Evolutionary conservation across 805 yeast genomes (phyloP).

Genomic region (Zygosaccharomyces bisporus): DNA sequence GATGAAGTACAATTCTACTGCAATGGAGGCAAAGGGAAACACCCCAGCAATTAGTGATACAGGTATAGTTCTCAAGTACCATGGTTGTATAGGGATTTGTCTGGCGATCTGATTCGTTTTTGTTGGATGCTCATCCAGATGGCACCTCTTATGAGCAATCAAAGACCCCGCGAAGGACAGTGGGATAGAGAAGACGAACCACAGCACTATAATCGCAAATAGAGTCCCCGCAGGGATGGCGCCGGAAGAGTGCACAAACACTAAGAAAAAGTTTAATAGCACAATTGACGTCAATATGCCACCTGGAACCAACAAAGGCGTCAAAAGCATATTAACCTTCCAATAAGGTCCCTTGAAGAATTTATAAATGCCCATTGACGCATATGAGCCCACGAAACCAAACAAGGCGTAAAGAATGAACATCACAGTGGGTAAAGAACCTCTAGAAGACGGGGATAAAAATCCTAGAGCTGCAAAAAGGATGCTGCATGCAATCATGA

Average conservation of each 20-base stretch:
- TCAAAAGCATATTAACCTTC: conserved; percentile 77
- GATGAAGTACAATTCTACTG: conserved; percentile 92
- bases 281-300: conserved; percentile 58
- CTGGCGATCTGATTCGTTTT: conserved; percentile 94
- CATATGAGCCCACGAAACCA: conserved; percentile 80
- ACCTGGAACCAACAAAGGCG: conserved; percentile 88
- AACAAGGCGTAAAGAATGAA: conserved; percentile 76
- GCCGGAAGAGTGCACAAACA: conserved; percentile 79
- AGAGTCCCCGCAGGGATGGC: conserved; percentile 92
- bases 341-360: conserved; percentile 89
- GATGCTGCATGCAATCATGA: conserved; percentile 70
- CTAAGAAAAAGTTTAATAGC: conserved; percentile 75
- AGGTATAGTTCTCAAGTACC: conserved; percentile 67
- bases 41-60: conserved; percentile 77
- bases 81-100: conserved; percentile 89
- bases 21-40: conserved; percentile 91
- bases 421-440: conserved; percentile 86
- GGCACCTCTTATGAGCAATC: conserved; percentile 60
- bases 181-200: conserved; percentile 86
- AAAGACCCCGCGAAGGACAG: conserved; percentile 80
- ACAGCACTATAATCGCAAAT: conserved; percentile 71
- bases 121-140: conserved; percentile 63
- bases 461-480: conserved; percentile 84
- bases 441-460: conserved; percentile 91
- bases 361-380: conserved; percentile 81